Evolutionary conservation across 495 filamentous ascomycete species (phyloP).

Genomic region (Ramalina intermedia): DNA sequence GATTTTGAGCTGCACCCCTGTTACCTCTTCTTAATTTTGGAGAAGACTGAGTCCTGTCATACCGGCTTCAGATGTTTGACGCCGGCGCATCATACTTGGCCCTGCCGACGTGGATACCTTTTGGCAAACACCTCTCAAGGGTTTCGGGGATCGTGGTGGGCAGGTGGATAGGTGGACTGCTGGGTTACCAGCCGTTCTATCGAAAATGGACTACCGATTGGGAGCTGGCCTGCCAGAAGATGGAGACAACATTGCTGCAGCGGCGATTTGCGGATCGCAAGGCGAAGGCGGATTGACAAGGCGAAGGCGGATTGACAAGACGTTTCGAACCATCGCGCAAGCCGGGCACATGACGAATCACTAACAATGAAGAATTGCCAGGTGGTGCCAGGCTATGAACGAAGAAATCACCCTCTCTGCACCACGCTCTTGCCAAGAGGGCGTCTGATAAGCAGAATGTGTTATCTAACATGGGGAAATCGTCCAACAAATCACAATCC

Average conservation of each 20-base stretch:
- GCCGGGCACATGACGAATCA: too few relatives aligned
- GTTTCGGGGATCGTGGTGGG: constrained; percentile 30
- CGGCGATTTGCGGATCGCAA: constrained; percentile 1
- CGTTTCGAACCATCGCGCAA: background rate
- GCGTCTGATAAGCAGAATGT: too few relatives aligned
- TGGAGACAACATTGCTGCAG: constrained; percentile 27
- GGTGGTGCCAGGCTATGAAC: too few relatives aligned
- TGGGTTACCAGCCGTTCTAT: constrained; percentile 39
- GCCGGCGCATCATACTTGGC: constrained; percentile 33
- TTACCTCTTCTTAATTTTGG: background rate
- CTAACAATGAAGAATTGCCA: too few relatives aligned
- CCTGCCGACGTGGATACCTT: constrained; percentile 32
- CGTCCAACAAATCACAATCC: too few relatives aligned
- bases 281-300: background rate
- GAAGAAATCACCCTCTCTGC: too few relatives aligned
- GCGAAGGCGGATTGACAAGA: background rate
- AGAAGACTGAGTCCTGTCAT: too few relatives aligned
- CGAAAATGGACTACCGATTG: constrained; percentile 38
- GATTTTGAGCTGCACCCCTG: background rate
- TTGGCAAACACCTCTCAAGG: constrained; percentile 22
- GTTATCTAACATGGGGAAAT: too few relatives aligned
- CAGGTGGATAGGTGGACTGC: constrained; percentile 34
- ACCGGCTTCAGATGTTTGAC: constrained; percentile 14
- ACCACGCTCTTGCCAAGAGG: too few relatives aligned
- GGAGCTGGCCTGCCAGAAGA: constrained; percentile 30